Percentiles rank a stretch among this genome's conserved stretches.
phyloP scores from a whole-genome alignment of 768 basidiomycete species.

The Hebeloma cylindrosporum region DNA sequence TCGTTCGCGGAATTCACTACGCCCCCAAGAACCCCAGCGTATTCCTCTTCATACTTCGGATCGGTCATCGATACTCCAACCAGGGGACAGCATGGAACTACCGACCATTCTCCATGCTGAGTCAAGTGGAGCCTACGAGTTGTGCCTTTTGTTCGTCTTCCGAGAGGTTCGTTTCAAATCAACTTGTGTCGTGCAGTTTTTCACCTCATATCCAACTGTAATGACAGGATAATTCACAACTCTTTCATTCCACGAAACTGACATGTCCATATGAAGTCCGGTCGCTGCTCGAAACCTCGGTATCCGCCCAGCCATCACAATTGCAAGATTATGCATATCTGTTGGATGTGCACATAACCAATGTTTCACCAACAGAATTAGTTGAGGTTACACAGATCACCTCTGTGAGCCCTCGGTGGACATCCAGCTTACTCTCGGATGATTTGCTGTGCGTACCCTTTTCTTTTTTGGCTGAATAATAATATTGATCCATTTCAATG shows the following conservation, averaged over 20 bases:
- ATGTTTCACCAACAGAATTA: slow-evolving; percentile 39
- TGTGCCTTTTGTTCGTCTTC: slow-evolving; percentile 54
- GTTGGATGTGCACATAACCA: slow-evolving; percentile 57
- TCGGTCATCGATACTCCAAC: slow-evolving; percentile 31
- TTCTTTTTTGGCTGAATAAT: slow-evolving; percentile 8
- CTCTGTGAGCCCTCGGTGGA: slow-evolving; percentile 71
- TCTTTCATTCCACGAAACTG: slow-evolving; percentile 61
- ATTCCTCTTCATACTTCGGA: slow-evolving; percentile 40
- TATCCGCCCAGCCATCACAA: slow-evolving; percentile 50
- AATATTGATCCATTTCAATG: not conserved
- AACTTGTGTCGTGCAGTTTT: not conserved
- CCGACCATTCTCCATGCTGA: slow-evolving; percentile 56
- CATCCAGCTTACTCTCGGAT: slow-evolving; percentile 41
- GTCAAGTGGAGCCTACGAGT: slow-evolving; percentile 44
- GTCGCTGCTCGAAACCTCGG: slow-evolving; percentile 55
- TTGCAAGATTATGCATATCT: slow-evolving; percentile 49
- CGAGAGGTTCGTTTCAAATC: slow-evolving; percentile 24
- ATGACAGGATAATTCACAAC: slow-evolving; percentile 41
- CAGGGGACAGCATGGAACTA: slow-evolving; percentile 53
- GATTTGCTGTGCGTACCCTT: slow-evolving; percentile 42
- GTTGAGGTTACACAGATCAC: slow-evolving; percentile 58
- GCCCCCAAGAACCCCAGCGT: slow-evolving; percentile 42
- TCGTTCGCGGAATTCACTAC: slow-evolving; percentile 53
- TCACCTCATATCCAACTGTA: slow-evolving; percentile 6
- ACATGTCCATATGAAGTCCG: slow-evolving; percentile 58